Base-by-base conservation (phyloP, 331 rosid species). In the Erythrophleum ivorense region DNA sequence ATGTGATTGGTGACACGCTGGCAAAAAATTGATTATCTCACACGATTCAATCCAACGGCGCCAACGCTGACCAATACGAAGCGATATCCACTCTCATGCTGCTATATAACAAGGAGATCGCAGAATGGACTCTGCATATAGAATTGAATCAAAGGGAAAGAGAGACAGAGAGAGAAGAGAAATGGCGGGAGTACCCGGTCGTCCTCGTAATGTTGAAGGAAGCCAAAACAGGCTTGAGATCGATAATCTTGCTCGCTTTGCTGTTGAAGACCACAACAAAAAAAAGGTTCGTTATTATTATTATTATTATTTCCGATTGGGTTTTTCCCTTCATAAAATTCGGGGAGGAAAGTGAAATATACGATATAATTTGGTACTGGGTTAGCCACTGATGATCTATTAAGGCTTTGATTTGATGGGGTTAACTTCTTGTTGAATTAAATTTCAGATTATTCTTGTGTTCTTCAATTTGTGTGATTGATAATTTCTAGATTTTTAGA, bases 241-340 rank as follows among this genome's bases (percentile, higher is more conserved):
- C 33, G 87, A 90, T 1, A 67, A 48, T 31, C 89, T 92, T 14
- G 97, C 94, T 84, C 90, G 90, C 38, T 92, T 82, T 76, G 97
- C 94, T 38, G 87, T 92, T 19, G 84, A 86, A 21, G 91, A 90
- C 2, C 80, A 92, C 78, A 92, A 92, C 86, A 88, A 84, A 55
- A 92, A 90, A 82, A 67, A 84, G 89, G 92, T 89, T 58, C 16
- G 9, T 38, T 24, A 9, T 21, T 76, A 10, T 5, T 31, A 63
- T 52, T 14, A 43, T 18, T 9, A 11, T 53, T 0, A 2, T 58
- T 57, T 7, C 4, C 16, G 1, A 29, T 43, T 48, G 8, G 31
- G 69, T n/a, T 76, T 54, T 41, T 15, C 11, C 3, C 1, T 63
- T 62, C 16, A 2, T 36, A 13, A 50, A 71, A 71, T 19, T 60